Conservation (phyloP, 1,284 basidiomycete genomes). For the Ustilago tritici region DNA sequence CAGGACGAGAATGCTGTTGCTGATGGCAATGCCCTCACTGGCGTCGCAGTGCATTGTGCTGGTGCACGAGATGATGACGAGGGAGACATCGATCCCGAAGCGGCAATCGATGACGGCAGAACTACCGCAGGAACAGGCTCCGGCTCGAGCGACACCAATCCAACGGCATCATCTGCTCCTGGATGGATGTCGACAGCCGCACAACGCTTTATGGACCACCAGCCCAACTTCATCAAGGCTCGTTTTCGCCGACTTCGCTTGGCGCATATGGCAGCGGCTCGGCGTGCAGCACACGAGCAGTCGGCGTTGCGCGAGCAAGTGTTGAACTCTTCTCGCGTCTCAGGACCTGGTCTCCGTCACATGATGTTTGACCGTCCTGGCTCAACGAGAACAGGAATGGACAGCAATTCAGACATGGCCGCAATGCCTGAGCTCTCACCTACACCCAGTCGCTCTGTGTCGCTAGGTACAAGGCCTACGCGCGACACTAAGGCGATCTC, state of each 20-base stretch:
- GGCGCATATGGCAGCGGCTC: constrained; percentile 61
- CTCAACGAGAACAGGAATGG: constrained; percentile 34
- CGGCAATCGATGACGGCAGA: constrained; percentile 40
- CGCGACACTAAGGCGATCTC: constrained; percentile 31
- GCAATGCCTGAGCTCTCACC: constrained; percentile 39
- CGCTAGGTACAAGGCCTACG: constrained; percentile 29
- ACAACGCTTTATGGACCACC: constrained; percentile 48
- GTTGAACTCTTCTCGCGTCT: constrained; percentile 44
- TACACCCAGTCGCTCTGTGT: constrained; percentile 24
- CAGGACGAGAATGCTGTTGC: not conserved
- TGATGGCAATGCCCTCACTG: constrained; percentile 15
- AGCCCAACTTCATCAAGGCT: constrained; percentile 60
- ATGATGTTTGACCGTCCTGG: constrained; percentile 59
- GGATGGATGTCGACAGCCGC: constrained; percentile 51
- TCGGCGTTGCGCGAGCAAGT: constrained; percentile 59
- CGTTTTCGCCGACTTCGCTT: constrained; percentile 58
- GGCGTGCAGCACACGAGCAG: constrained; percentile 60
- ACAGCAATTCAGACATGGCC: constrained; percentile 21
- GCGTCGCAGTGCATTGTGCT: constrained; percentile 19
- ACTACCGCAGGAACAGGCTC: constrained; percentile 52
- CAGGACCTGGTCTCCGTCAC: constrained; percentile 52
- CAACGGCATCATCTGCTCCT: constrained; percentile 51
- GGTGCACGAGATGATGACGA: constrained; percentile 6
- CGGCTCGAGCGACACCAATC: constrained; percentile 56
- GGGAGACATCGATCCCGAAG: constrained; percentile 15